These are phyloP conservation scores for Lactuca saligna DNA, from an alignment of 129 eudicot species.

Conservation along the genomic window DNA sequence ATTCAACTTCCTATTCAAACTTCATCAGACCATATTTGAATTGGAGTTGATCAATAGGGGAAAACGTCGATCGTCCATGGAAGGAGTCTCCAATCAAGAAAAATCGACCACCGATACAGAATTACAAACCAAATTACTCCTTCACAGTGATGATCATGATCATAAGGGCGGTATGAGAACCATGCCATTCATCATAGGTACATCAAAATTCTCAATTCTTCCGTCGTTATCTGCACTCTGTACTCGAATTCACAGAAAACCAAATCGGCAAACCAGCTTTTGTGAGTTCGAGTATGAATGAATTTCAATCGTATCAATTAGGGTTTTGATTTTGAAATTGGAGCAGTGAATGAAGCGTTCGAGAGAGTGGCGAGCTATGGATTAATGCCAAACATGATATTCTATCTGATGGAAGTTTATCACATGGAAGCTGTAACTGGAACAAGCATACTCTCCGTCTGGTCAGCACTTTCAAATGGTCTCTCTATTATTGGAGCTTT, in stretches of 20 bases:
- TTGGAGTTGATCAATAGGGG: background rate
- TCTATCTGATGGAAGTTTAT: too few species aligned
- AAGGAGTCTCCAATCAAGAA: constrained; percentile 3
- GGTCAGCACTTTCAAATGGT: constrained; percentile 22
- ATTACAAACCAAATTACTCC: constrained; percentile 17
- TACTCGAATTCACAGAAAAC: background rate
- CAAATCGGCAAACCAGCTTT: background rate
- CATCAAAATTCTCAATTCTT: background rate
- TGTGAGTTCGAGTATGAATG: too few species aligned
- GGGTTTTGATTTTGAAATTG: background rate
- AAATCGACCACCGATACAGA: background rate
- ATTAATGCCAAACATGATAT: background rate
- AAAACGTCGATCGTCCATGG: constrained; percentile 20
- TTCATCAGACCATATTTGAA: constrained; percentile 4
- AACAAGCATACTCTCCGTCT: too few species aligned
- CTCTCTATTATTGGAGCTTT: constrained; percentile 41
- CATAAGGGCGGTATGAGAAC: constrained; percentile 29
- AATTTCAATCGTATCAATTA: background rate
- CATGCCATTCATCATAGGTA: constrained; percentile 28
- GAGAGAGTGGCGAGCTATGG: constrained; percentile 41
- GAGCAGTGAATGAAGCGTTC: constrained; percentile 35
- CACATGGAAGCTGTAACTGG: too few species aligned
- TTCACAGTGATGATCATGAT: background rate
- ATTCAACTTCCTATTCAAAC: background rate
- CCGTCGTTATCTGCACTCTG: background rate